Base-by-base conservation (phyloP, 108 stramenopile genomes). In the Cylindrotheca fusiformis region DNA sequence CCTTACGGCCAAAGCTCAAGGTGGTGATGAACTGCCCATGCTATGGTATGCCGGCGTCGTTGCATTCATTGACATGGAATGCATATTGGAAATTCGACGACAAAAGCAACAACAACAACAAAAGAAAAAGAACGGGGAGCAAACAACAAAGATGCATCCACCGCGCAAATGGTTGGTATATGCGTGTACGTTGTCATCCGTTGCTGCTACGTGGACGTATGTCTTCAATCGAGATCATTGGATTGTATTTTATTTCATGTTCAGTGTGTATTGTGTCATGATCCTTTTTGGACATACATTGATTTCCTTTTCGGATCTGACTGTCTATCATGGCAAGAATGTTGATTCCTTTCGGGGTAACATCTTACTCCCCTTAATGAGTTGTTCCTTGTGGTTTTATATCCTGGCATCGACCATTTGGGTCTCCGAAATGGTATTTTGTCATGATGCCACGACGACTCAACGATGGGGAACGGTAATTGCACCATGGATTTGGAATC, bases 21-120 rank as follows among this genome's bases (percentile, higher is more conserved):
- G 74, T 12, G 74, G 74, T 23, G 74, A 75, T 52, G 74, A 75
- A 55, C 44, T 75, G 14, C 74, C 74, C 61, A 75, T 75, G 67
- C 54, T 75, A 14, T 75, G 74, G 74, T 75, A 54, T 28, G 50
- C 55, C 23, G 74, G 66, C 12, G 44, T 30, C 21, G 25, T 55
- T 60, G 31, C 54, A 23, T 75, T 58, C 31, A 54, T 63, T 28
- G 56, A 32, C 14, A 41, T 75, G 21, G 74, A 75, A 51, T 21
- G 67, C 26, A 58, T 69, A 21, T 56, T 63, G 21, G 26, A 41
- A 6, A 41, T 41, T 41, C 36, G 36, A 41, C n/a, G n/a, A n/a
- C n/a, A n/a, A n/a, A n/a, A n/a, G n/a, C n/a, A n/a, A n/a, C n/a
- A n/a, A n/a, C n/a, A n/a, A n/a, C n/a, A n/a, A n/a, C n/a, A n/a